A percentile compares a stretch with the other conserved stretches of the same genome.
phyloP scores from a whole-genome alignment of 2,329 filamentous ascomycete species.

The Leptographium lundbergii region DNA sequence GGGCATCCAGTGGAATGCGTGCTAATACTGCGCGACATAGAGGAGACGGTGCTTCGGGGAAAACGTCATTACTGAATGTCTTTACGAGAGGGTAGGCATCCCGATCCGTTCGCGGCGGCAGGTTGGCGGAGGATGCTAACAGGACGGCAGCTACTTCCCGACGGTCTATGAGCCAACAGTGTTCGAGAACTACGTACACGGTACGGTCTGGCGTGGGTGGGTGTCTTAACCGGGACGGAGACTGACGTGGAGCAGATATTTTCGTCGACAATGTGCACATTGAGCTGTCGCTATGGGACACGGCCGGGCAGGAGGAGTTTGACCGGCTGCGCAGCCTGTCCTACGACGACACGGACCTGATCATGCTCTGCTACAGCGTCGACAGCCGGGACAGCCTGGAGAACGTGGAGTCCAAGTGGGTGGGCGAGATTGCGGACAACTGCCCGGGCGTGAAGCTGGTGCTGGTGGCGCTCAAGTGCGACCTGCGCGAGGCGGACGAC shows the following conservation, averaged over 20 bases:
- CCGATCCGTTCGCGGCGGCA: background rate
- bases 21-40: slow-evolving; percentile 30
- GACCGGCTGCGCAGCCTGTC: slow-evolving; percentile 89
- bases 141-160: slow-evolving; percentile 65
- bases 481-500: slow-evolving; percentile 66
- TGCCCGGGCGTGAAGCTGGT: slow-evolving; percentile 92
- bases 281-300: slow-evolving; percentile 96
- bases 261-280: slow-evolving; percentile 97
- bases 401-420: slow-evolving; percentile 98
- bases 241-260: slow-evolving; percentile 51
- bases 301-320: slow-evolving; percentile 97
- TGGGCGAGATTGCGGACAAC: slow-evolving; percentile 94
- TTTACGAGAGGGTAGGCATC: slow-evolving; percentile 81
- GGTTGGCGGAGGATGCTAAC: background rate
- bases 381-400: slow-evolving; percentile 94
- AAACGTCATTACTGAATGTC: slow-evolving; percentile 93
- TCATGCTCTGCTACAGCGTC: slow-evolving; percentile 98
- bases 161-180: slow-evolving; percentile 98
- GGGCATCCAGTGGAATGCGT: background rate
- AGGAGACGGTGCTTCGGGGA: slow-evolving; percentile 91
- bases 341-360: slow-evolving; percentile 89
- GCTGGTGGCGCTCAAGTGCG: slow-evolving; percentile 91
- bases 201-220: slow-evolving; percentile 51
- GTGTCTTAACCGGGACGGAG: background rate
- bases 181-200: slow-evolving; percentile 98